Evolutionary conservation across 805 yeast genomes (phyloP), one percentile per base, ranked within the genome.

Genomic region (Cyberlindnera meyerae): DNA sequence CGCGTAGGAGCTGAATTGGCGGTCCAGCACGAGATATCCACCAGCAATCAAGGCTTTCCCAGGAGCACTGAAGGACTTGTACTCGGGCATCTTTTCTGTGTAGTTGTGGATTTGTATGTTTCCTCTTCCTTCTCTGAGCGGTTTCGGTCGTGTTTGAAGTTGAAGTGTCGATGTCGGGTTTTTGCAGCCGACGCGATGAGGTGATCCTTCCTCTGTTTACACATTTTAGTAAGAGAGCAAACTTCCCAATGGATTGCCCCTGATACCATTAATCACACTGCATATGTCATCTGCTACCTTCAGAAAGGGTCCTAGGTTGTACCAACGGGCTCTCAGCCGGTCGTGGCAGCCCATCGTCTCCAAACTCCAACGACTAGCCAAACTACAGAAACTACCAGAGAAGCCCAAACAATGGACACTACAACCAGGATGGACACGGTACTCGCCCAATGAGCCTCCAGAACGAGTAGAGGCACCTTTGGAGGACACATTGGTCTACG

Each of bases 21-120:
- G 89, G 40, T 84, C 93, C 15, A 93, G 64, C 0, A 93, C 97
- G 24, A 93, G 68, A 56, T 93, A 93, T 0, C 98, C 98, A 14
- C 98, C 98, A 1, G 93, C 96, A 11, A 93, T 51, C 18, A 93
- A 66, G 1, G 97, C 97, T 58, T 93, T 93, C 0, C 97, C 97
- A 0, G 98, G 97, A 0, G 97, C 94, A 54, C 96, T 83, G 55
- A 77, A 90, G 6, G 44, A 40, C 11, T 16, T 18, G 8, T 12
- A 15, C 14, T 14, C 12, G 7, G 25, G 5, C 39, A 35, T 35
- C n/a, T n/a, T n/a, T n/a, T n/a, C n/a, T 5, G 13, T 21, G 18
- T 11, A 7, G 13, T 9, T 6, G 18, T 13, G 12, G 16, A n/a
- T n/a, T n/a, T n/a, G n/a, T n/a, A n/a, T n/a, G n/a, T n/a, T n/a